A percentile compares a stretch with the other conserved stretches of the same genome.
These are phyloP conservation scores for Fusarium aywerte DNA, from an alignment of 2,329 filamentous ascomycete species.

Conservation along the genomic window DNA sequence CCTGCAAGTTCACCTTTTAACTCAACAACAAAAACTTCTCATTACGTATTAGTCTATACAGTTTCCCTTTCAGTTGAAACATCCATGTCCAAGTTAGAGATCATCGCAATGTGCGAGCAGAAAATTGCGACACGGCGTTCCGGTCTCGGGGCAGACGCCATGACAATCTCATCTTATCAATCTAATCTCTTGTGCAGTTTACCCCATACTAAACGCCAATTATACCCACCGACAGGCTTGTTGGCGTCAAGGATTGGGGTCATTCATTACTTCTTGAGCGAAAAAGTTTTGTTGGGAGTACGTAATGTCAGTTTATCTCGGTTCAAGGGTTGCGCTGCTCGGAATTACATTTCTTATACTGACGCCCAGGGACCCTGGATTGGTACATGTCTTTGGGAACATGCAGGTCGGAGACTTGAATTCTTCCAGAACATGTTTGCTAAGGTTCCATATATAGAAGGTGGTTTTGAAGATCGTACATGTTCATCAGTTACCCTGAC, in stretches of 20 bases:
- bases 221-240: conserved; percentile 18
- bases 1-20: background rate
- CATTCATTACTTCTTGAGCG: background rate
- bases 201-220: conserved; percentile 33
- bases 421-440: background rate
- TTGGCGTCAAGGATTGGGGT: conserved; percentile 10
- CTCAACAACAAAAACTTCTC: background rate
- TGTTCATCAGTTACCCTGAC: background rate
- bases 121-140: conserved; percentile 32
- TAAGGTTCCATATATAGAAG: background rate
- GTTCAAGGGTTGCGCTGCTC: background rate
- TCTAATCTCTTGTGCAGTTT: conserved; percentile 29
- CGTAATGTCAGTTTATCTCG: background rate
- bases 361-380: background rate
- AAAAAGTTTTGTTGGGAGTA: conserved; percentile 8
- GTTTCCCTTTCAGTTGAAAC: background rate
- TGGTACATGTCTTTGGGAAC: background rate
- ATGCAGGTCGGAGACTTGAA: background rate
- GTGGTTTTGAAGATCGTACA: background rate
- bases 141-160: conserved; percentile 30
- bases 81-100: background rate
- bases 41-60: conserved; percentile 34
- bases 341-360: background rate
- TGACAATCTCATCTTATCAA: conserved; percentile 42
- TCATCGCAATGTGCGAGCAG: conserved; percentile 28